Evolutionary conservation across 257 asterid genomes (phyloP), one percentile per base, ranked within the genome.

Genomic region (Rubia yunnanensis): DNA sequence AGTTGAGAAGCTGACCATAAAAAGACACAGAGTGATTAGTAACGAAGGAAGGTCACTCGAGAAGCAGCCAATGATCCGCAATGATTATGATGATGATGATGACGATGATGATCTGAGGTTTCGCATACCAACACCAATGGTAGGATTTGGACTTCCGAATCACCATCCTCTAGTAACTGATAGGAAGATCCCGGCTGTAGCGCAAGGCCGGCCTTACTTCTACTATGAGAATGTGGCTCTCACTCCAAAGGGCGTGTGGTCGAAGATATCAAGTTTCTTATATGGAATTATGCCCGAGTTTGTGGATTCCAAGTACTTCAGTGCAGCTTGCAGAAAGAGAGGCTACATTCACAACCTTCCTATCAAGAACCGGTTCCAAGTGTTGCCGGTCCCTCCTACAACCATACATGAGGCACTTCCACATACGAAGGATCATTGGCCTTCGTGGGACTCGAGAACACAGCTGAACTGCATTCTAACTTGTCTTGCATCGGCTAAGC

Each of bases 1-100:
- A n/a, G 26, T 11, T 64, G 73, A 75, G 73, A 76, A 46, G 7
- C 70, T 73, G 73, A 81, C 35, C n/a, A 60, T 8, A 58, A 79
- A 82, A 39, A 39, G 48, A 18, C 3, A 10, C 13, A 39, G 18
- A 39, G 48, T 39, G n/a, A n/a, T n/a, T 39, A 32, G 36, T 32
- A 6, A 32, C 36, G 5, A 39, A 39, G 48, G 48, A 39, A 39
- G 48, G 5, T 10, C 2, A 39, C 48, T 39, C 13, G 17, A 39
- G 48, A 39, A 36, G 41, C 41, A 36, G 41, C 41, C 41, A 36
- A 36, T 3, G 17, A 39, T 39, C 48, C 49, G n/a, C n/a, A n/a
- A n/a, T n/a, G n/a, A n/a, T n/a, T n/a, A n/a, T n/a, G n/a, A n/a
- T n/a, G n/a, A n/a, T n/a, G n/a, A n/a, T n/a, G n/a, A n/a, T n/a